Evolutionary conservation across 2,329 filamentous ascomycete species (phyloP).

Genomic region (Zopfia rhizophila): DNA sequence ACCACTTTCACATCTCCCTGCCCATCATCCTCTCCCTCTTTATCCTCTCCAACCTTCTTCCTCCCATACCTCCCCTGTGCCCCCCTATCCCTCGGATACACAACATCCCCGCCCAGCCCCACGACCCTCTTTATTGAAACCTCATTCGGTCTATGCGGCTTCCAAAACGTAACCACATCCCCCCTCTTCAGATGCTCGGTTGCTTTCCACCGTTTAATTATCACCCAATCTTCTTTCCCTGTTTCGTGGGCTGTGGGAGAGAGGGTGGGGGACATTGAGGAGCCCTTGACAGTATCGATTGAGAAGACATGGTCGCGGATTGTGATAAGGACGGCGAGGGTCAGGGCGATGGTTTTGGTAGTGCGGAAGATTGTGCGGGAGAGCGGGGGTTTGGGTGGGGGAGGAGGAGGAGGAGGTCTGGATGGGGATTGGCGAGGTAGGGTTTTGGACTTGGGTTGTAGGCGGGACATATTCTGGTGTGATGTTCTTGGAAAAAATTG

Average conservation of each 20-base stretch:
- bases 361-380: slow-evolving; percentile 24
- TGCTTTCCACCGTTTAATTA: slow-evolving; percentile 45
- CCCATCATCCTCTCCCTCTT: slow-evolving; percentile 24
- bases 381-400: slow-evolving; percentile 10
- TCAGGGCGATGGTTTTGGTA: slow-evolving; percentile 24
- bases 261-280: slow-evolving; percentile 59
- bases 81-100: slow-evolving; percentile 65
- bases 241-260: slow-evolving; percentile 54
- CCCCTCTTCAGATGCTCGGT: slow-evolving; percentile 49
- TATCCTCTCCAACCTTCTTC: slow-evolving; percentile 29
- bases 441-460: not conserved
- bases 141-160: slow-evolving; percentile 73
- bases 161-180: slow-evolving; percentile 58
- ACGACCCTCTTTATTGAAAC: slow-evolving; percentile 85
- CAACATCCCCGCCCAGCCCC: slow-evolving; percentile 80
- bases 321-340: slow-evolving; percentile 34
- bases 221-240: slow-evolving; percentile 50
- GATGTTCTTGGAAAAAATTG: no score
- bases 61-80: slow-evolving; percentile 30
- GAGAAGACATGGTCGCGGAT: slow-evolving; percentile 56
- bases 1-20: slow-evolving; percentile 55
- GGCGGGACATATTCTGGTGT: no score
- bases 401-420: slow-evolving; percentile 8
- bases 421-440: slow-evolving; percentile 5
- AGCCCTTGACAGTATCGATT: slow-evolving; percentile 50